Evolutionary conservation across 805 yeast species (phyloP), one percentile per base, ranked within the genome.

Genomic region (Myxozyma kluyveri): DNA sequence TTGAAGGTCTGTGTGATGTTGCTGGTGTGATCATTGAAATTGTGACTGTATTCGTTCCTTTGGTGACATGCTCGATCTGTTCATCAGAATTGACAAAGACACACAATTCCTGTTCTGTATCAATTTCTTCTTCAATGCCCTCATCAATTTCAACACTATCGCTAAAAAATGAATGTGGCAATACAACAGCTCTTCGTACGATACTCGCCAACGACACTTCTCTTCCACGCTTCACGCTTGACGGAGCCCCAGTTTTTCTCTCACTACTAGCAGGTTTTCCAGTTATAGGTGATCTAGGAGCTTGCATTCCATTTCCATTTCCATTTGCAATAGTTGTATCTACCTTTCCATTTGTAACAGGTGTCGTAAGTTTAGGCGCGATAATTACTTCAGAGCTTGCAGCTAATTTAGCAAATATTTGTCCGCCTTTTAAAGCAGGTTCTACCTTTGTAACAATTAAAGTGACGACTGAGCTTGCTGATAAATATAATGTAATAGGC

Each of bases 331-430:
- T n/a, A n/a, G n/a, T n/a, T n/a, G n/a, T n/a, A n/a, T n/a, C n/a
- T n/a, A n/a, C n/a, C n/a, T n/a, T n/a, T n/a, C n/a, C n/a, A n/a
- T n/a, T n/a, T n/a, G n/a, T n/a, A n/a, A n/a, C n/a, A n/a, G n/a
- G n/a, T 22, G 21, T 12, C 18, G 45, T n/a, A 22, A 6, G 47
- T 32, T 69, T 82, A 0, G 98, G 97, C 4, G 95, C 88, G 26
- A 91, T 82, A 50, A 84, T 77, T 12, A 87, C 77, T 59, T 86
- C 88, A 19, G 89, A 78, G 52, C 77, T 77, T 0, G 85, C 81
- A 1, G 82, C 73, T 2, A 87, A 66, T 55, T 77, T 75, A 0
- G 86, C 84, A 67, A 65, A 72, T 3, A 52, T 37, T 29, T 29
- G 33, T 1, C 52, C 60, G 14, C 61, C 60, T 1, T 62, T 27